Base-by-base conservation (phyloP, 2,329 filamentous ascomycete genomes). In the Fusarium hainanense region DNA sequence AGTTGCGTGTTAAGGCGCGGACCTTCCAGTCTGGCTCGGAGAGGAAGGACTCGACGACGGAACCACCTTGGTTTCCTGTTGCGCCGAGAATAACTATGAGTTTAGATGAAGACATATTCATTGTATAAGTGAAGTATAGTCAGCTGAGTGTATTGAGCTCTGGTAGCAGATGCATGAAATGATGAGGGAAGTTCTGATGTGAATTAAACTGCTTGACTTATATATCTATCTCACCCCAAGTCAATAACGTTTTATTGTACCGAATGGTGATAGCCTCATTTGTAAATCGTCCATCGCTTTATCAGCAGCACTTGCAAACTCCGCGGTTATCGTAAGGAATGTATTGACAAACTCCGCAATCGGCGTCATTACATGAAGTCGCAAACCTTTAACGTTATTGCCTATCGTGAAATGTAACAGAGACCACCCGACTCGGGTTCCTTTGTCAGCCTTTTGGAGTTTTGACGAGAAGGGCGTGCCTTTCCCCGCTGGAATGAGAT, bases 21-120 rank as follows among this genome's bases (percentile, higher is more conserved):
- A 70, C 50, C 23, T 47, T 52, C 67, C 67, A 70, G 11, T 13
- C 34, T 28, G 54, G 47, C 2, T 70, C 63, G 14, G 52, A 40
- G 28, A 70, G 42, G 37, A 70, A 70, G 8, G 14, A 27, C 3
- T 47, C 32, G 0, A 12, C 51, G 10, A 70, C 68, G 7, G 67
- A 68, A 8, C 68, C 70, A 2, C 70, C 70, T 44, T 73, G 70
- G 16, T 69, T 71, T 0, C 70, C 70, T 3, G 70, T 73, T 14
- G 70, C 68, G 0, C 70, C 70, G 5, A 73, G 37, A 5, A 73
- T 27, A 6, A 52, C 61, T 3, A 73, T 69, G 23, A 69, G 28
- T 34, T 69, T 72, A 0, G 54, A 13, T 1, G 58, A 57, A 18
- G 68, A 49, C 70, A 72, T 64, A 5, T 21, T 13, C 21, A 4